Evolutionary conservation across 306 rosid genomes (phyloP), one percentile per base, ranked within the genome.

Genomic region (Malus fusca): DNA sequence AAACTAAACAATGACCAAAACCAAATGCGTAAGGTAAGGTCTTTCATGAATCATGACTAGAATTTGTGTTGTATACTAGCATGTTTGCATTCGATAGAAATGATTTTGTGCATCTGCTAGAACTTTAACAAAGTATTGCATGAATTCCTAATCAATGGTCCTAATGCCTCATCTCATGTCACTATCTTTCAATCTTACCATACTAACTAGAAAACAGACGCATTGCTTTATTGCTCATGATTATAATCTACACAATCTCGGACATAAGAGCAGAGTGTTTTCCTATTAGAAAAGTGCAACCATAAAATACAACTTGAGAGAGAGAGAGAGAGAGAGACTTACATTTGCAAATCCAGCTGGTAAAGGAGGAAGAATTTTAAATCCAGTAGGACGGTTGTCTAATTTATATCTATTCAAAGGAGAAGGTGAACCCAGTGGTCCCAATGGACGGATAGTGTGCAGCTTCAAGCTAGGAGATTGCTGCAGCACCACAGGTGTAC

Each of bases 341-440:
- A 94, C 98, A 83, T 84, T 86, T 56, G 91, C 86, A 78, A 94
- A 82, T 82, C 92, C 94, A 46, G 70, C 75, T 10, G 97, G 97
- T 82, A 94, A 87, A 74, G 97, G 97, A 11, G 97, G 87, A 74
- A 84, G 71, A 85, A 93, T 84, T 84, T 80, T 90, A 83, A 93
- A 93, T 73, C 86, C 90, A 59, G 92, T 77, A 48, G 96, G 92
- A 74, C 91, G 96, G 72, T 92, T 87, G 79, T 90, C 97, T 82
- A 88, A 76, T 86, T 91, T 93, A 88, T 87, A 89, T 83, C 92
- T 85, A 76, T 90, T 92, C 72, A 67, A 22, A 21, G 77, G 75
- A 77, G 82, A 69, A 71, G 83, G 82, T 23, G 68, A n/a, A 60
- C 81, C 88, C 30, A 81, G 77, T 82, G 87, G 82, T 75, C 81